Evolutionary conservation across 805 yeast genomes (phyloP).

Genomic region (Cyberlindnera petersonii): DNA sequence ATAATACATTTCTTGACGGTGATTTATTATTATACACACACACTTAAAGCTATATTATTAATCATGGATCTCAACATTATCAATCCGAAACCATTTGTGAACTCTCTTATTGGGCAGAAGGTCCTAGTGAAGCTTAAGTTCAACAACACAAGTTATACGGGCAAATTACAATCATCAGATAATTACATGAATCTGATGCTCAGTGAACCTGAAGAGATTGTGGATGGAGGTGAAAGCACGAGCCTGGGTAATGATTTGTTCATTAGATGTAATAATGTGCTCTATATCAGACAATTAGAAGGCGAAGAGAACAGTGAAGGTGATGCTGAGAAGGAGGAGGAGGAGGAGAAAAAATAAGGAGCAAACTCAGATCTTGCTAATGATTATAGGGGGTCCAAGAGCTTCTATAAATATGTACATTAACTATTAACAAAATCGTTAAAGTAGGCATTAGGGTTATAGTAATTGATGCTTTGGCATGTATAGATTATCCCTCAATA

Average conservation of each 20-base stretch:
- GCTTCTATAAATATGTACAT: too few relatives aligned
- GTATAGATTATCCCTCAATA: too few relatives aligned
- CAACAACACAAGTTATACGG: conserved; percentile 85
- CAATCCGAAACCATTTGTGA: conserved; percentile 88
- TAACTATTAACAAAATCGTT: too few relatives aligned
- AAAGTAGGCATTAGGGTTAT: too few relatives aligned
- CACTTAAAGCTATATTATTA: not conserved
- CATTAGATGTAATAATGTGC: conserved; percentile 86
- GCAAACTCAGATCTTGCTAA: not conserved
- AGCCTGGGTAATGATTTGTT: conserved; percentile 71
- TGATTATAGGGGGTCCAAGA: not conserved
- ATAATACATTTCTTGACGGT: too few relatives aligned
- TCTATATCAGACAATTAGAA: conserved; percentile 36
- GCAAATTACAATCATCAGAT: conserved; percentile 74
- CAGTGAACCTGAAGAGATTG: conserved; percentile 53
- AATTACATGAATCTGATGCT: conserved; percentile 89
- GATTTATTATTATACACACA: too few relatives aligned
- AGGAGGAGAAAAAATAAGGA: not conserved
- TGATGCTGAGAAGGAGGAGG: conserved; percentile 1
- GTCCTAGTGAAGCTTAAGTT: conserved; percentile 84
- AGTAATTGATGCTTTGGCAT: too few relatives aligned
- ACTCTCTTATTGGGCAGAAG: conserved; percentile 62
- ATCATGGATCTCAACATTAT: conserved; percentile 45
- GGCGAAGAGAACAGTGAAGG: too few relatives aligned
- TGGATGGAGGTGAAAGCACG: conserved; percentile 44